phyloP scores from a whole-genome alignment of 768 basidiomycete species.

The Boletus sensibilis region DNA sequence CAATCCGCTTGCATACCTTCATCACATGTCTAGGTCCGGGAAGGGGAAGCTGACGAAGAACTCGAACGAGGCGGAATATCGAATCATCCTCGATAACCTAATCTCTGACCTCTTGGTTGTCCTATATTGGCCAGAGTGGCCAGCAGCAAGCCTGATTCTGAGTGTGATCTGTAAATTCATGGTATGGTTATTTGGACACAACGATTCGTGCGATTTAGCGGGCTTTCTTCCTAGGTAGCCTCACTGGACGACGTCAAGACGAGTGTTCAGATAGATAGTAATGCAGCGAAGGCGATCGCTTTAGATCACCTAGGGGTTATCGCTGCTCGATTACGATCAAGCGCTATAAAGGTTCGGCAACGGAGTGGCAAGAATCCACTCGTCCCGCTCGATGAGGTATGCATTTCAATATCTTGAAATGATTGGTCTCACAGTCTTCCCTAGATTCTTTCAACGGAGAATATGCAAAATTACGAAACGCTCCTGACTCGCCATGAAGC shows the following conservation, averaged over 20 bases:
- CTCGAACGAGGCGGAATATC: constrained; percentile 92
- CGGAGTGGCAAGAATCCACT: constrained; percentile 39
- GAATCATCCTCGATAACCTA: constrained; percentile 87
- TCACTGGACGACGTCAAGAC: constrained; percentile 82
- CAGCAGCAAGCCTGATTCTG: constrained; percentile 81
- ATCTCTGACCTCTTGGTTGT: constrained; percentile 86
- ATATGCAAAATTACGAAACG: constrained; percentile 52
- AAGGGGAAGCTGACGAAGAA: constrained; percentile 88
- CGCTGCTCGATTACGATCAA: constrained; percentile 73
- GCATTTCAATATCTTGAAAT: not conserved
- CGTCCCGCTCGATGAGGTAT: constrained; percentile 72
- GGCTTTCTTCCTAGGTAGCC: constrained; percentile 51
- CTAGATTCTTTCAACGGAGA: constrained; percentile 54
- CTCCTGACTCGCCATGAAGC: constrained; percentile 64
- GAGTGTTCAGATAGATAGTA: constrained; percentile 61
- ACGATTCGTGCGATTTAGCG: not conserved
- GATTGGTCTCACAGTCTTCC: not conserved
- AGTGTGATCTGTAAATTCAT: constrained; percentile 81
- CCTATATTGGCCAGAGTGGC: constrained; percentile 97
- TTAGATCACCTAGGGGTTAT: constrained; percentile 95
- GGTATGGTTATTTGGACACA: constrained; percentile 44
- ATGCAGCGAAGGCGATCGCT: constrained; percentile 84
- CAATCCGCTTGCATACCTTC: not conserved
- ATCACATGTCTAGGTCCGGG: constrained; percentile 55
- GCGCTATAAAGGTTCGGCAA: constrained; percentile 40